A percentile compares a stretch with the other conserved stretches of the same genome.
Conservation (phyloP, 495 filamentous ascomycete species). For the Penicillium fimorum region DNA sequence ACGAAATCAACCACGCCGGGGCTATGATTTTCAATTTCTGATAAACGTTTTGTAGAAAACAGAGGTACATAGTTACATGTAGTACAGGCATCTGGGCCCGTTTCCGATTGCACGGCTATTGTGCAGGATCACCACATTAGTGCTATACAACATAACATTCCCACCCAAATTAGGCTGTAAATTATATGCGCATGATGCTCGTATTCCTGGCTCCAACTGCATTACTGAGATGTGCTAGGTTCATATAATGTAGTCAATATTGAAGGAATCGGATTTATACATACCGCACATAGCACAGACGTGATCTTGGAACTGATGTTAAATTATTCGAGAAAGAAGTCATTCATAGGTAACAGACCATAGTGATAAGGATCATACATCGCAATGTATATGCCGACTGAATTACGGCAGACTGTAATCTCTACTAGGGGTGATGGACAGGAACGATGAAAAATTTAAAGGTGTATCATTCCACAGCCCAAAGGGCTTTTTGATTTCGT, state of each 20-base stretch:
- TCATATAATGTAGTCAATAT: too few relatives aligned
- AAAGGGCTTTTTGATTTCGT: constrained; percentile 29
- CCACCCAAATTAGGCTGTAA: too few relatives aligned
- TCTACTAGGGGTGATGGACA: constrained; percentile 12
- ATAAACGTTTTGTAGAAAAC: neutral
- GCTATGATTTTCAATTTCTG: neutral
- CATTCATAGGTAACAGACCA: neutral
- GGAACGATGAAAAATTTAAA: constrained; percentile 21
- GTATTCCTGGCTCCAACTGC: too few relatives aligned
- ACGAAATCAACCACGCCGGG: neutral
- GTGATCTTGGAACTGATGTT: neutral
- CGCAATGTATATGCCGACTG: neutral
- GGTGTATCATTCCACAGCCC: constrained; percentile 36
- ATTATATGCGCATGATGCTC: too few relatives aligned
- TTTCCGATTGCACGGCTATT: neutral
- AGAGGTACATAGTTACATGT: neutral
- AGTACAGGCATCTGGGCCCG: neutral
- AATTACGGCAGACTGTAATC: neutral
- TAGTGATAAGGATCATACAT: neutral
- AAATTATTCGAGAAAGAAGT: neutral
- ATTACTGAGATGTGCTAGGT: too few relatives aligned
- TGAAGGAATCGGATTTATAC: too few relatives aligned
- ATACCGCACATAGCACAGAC: neutral
- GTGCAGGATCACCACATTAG: neutral
- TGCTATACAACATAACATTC: too few relatives aligned